Conservation (phyloP, 306 rosid species). For the Casuarina cunninghamiana region DNA sequence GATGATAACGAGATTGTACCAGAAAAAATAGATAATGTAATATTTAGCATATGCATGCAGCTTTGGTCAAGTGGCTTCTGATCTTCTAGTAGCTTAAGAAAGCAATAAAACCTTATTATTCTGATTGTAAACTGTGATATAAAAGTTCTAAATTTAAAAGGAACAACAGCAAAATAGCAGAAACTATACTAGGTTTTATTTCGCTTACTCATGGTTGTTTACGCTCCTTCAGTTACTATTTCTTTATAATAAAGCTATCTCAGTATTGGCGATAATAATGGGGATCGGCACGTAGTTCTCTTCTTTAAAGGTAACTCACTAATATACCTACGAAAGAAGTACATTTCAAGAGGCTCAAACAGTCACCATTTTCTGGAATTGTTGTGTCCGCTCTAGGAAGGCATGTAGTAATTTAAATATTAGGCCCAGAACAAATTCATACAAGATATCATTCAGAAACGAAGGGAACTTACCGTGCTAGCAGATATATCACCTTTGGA, state of each 20-base stretch:
- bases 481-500: constrained; percentile 87
- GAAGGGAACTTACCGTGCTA: constrained; percentile 61
- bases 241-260: neutral
- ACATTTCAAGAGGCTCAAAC: constrained; percentile 2
- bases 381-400: constrained; percentile 13
- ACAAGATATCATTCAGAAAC: constrained; percentile 13
- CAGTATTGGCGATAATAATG: neutral
- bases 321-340: neutral
- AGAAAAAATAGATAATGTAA: constrained; percentile 6
- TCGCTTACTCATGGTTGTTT: neutral
- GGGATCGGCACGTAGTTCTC: neutral
- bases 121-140: neutral
- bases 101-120: neutral
- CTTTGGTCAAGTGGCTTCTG: constrained; percentile 7
- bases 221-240: neutral
- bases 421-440: constrained; percentile 18
- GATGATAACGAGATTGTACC: constrained; percentile 5
- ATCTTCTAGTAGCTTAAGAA: constrained; percentile 7
- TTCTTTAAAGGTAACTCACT: neutral
- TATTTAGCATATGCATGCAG: neutral
- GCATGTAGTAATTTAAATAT: neutral
- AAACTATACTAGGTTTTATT: neutral
- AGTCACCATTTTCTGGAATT: constrained; percentile 13
- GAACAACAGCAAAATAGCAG: neutral
- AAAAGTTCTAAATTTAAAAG: neutral